phyloP scores from a whole-genome alignment of 2,329 filamentous ascomycete genomes.

The Alternaria tenuissima region DNA sequence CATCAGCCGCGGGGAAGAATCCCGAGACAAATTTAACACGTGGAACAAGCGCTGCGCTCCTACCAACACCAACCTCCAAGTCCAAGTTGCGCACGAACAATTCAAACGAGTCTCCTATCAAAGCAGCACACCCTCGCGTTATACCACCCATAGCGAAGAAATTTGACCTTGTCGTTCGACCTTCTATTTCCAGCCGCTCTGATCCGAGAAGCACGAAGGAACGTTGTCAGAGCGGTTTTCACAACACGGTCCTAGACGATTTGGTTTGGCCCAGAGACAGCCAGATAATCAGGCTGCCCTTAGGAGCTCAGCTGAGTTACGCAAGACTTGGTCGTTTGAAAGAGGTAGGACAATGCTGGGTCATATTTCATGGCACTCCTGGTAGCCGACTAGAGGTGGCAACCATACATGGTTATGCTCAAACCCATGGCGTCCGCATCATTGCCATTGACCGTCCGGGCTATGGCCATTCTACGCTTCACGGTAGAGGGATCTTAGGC shows the following conservation, averaged over 20 bases:
- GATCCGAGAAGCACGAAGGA: not conserved
- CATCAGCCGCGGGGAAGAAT: not conserved
- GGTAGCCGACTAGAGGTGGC: not conserved
- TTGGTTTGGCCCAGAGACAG: not conserved
- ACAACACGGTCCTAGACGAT: not conserved
- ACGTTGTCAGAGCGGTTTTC: too few relatives aligned
- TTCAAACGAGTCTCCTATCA: not conserved
- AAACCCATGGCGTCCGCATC: conserved; percentile 1
- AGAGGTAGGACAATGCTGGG: conserved; percentile 5
- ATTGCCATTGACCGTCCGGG: not conserved
- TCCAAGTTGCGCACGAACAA: not conserved
- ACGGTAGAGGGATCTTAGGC: not conserved
- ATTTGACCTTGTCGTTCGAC: not conserved
- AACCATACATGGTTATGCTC: not conserved
- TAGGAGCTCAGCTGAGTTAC: conserved; percentile 1
- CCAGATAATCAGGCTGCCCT: not conserved
- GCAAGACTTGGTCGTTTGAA: not conserved
- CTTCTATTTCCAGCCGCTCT: not conserved
- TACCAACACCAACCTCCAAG: not conserved
- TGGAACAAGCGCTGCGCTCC: too few relatives aligned
- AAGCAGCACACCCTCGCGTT: not conserved
- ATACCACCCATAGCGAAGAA: not conserved
- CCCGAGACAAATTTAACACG: not conserved
- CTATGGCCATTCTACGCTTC: not conserved
- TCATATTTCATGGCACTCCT: conserved; percentile 5